A percentile compares a stretch with the other conserved stretches of the same genome.
Conservation (phyloP, 305 asterid species). For the Fraxinus sp. region DNA sequence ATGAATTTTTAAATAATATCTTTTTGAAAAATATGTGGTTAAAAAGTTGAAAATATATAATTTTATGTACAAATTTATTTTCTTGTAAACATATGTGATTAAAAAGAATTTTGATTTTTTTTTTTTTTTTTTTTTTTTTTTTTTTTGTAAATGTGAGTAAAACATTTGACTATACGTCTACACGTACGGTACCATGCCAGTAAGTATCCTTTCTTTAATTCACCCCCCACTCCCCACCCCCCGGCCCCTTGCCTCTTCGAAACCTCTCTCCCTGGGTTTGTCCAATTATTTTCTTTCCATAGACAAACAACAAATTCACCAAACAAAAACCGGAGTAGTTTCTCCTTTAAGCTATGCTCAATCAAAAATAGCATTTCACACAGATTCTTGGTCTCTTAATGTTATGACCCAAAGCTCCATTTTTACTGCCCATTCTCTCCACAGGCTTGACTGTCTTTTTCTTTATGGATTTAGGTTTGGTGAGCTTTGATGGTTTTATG, state of each 20-base stretch:
- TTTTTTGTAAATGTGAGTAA: too few relatives aligned
- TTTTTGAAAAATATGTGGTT: too few relatives aligned
- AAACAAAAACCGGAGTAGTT: conserved; percentile 36
- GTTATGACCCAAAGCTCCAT: conserved; percentile 32
- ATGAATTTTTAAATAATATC: too few relatives aligned
- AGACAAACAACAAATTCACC: conserved; percentile 57
- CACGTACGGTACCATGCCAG: too few relatives aligned
- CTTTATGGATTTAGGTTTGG: conserved; percentile 61
- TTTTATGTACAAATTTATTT: too few relatives aligned
- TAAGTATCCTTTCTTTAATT: too few relatives aligned
- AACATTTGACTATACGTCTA: too few relatives aligned
- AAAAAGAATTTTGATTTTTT: too few relatives aligned
- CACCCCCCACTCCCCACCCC: too few relatives aligned
- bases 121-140: too few relatives aligned
- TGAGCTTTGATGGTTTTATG: conserved; percentile 45
- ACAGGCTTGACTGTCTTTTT: conserved; percentile 7
- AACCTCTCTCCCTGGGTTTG: conserved; percentile 20
- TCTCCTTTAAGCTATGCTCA: conserved; percentile 37
- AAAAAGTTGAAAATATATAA: too few relatives aligned
- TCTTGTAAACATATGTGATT: too few relatives aligned
- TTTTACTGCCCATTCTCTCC: background rate
- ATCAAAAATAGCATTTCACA: conserved; percentile 34
- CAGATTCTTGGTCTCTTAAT: conserved; percentile 29
- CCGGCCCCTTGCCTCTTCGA: background rate
- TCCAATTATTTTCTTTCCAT: conserved; percentile 41